Base-by-base conservation (phyloP, 1,139 yeast genomes). In the Diutina siamensis region DNA sequence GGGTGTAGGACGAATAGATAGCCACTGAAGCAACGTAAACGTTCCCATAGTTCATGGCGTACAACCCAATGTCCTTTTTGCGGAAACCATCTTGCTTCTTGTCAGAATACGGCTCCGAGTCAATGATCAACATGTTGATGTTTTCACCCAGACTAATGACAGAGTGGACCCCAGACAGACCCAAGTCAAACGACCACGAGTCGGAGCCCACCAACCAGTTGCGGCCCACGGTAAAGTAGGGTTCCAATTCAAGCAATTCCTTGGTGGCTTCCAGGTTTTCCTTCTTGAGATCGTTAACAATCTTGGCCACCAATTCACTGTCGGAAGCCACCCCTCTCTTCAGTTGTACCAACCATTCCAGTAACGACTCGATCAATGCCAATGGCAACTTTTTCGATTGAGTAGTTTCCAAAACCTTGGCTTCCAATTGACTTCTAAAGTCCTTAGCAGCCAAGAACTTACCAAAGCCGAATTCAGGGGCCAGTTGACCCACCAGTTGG, bases 1-100 rank as follows among this genome's bases (percentile, higher is more conserved):
- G 97, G 4, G 97, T 87, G 65, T 89, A 89, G 1, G 96, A 87
- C 1, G 95, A 77, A 62, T 92, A 89, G 35, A 89, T 83, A 21
- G 97, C 97, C 46, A 88, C 92, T 18, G 96, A 87, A 5, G 97
- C 96, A 52, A 89, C 97, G 58, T 88, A 89, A 46, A 85, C 82
- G 49, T 81, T 78, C 50, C 95, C 94, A 57, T 83, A 87, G 65
- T 87, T 87, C 96, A 89, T 86, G 46, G 97, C 97, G 60, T 87
- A 92, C 47, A 89, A 70, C 49, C 97, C 98, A 53, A 89, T 80
- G 61, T 92, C 96, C 67, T 89, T 89, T 71, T 92, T 89, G 57
- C 95, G 79, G 57, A 67, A 63, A 12, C 49, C 44, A 36, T 41
- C 47, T 25, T 34, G 41, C 40, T 48, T 50, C 8, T 68, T 66